Conservation (phyloP, 2,329 filamentous ascomycete species). For the Didymella segeticola region DNA sequence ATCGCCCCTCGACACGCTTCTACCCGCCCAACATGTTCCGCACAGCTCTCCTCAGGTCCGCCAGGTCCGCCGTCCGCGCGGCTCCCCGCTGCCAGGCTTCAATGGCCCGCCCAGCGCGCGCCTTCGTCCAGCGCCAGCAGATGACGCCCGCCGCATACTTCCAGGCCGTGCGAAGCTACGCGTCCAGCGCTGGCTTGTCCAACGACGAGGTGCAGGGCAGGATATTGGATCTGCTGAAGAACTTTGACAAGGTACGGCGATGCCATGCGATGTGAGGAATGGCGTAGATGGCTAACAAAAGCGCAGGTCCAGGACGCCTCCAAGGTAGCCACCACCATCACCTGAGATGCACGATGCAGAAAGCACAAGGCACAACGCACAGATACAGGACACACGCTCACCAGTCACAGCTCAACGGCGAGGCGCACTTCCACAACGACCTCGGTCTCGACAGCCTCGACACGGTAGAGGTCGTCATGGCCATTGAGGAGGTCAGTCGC, state of each 20-base stretch:
- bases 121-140: constrained; percentile 67
- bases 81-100: constrained; percentile 51
- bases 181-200: constrained; percentile 77
- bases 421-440: constrained; percentile 94
- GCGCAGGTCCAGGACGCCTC: constrained; percentile 67
- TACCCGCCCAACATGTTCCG: constrained; percentile 77
- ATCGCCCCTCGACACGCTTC: constrained; percentile 27
- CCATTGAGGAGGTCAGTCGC: constrained; percentile 87
- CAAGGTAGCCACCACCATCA: constrained; percentile 58
- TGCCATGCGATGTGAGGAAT: constrained; percentile 15
- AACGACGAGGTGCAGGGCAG: constrained; percentile 88
- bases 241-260: constrained; percentile 88
- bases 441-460: constrained; percentile 96
- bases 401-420: constrained; percentile 72
- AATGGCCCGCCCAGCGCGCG: constrained; percentile 67
- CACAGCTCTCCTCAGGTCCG: constrained; percentile 80
- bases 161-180: constrained; percentile 82
- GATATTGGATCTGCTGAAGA: constrained; percentile 90
- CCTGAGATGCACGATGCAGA: neutral
- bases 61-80: constrained; percentile 59
- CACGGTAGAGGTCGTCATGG: constrained; percentile 99
- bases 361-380: too few species aligned
- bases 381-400: constrained; percentile 32
- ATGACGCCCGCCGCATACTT: constrained; percentile 68
- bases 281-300: constrained; percentile 35